Percentiles rank a stretch among this genome's conserved stretches.
Conservation (phyloP, 352 stramenopile species). For the Phytophthora multivora region DNA sequence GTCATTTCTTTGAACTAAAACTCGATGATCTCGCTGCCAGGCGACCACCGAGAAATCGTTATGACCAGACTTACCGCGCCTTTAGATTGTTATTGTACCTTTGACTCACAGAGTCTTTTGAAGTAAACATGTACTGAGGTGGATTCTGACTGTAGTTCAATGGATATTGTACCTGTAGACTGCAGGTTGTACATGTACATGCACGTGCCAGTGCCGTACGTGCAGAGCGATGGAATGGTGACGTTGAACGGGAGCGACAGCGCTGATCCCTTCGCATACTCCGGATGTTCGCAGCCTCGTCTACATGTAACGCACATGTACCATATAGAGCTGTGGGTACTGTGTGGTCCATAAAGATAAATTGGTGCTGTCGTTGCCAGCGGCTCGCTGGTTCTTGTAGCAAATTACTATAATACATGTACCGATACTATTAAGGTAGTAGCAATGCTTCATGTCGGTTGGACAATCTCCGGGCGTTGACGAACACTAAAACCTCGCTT, state of each 20-base stretch:
- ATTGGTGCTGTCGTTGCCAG: too few species aligned
- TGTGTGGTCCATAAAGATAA: too few species aligned
- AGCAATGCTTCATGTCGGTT: background rate
- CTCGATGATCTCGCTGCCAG: background rate
- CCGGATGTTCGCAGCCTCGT: constrained; percentile 9
- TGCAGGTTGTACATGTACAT: too few species aligned
- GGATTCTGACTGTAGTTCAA: too few species aligned
- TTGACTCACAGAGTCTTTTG: background rate
- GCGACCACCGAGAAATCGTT: constrained; percentile 21
- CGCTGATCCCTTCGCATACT: background rate
- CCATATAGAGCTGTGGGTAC: too few species aligned
- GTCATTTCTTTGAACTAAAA: constrained; percentile 19
- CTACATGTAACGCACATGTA: too few species aligned
- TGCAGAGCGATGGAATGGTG: background rate
- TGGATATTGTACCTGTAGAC: too few species aligned
- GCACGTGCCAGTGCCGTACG: too few species aligned
- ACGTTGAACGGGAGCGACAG: background rate
- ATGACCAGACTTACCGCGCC: background rate
- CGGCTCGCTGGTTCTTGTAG: background rate
- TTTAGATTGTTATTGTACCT: too few species aligned
- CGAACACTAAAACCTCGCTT: constrained; percentile 9
- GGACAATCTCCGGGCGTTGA: background rate
- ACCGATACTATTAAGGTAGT: too few species aligned
- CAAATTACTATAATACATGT: too few species aligned
- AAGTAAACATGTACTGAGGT: too few species aligned